phyloP scores from a whole-genome alignment of 2,329 filamentous ascomycete species.

The Fonsecaea multimorphosa region DNA sequence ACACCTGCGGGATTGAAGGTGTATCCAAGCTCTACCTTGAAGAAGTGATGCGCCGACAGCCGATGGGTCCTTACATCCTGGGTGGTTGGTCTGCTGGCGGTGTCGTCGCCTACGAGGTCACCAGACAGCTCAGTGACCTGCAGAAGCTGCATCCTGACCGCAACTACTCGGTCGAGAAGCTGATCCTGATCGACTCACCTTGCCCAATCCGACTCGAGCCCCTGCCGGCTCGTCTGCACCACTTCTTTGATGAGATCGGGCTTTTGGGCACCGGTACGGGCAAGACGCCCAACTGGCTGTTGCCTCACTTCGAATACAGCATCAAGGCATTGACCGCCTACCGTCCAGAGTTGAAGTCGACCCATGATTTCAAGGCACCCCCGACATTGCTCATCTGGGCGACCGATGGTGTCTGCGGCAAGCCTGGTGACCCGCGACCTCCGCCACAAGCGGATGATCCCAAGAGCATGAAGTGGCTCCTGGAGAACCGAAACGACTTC shows the following conservation, averaged over 20 bases:
- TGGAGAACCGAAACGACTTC: conserved; percentile 56
- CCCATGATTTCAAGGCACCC: conserved; percentile 46
- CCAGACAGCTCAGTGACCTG: conserved; percentile 40
- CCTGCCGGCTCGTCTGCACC: conserved; percentile 62
- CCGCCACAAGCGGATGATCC: conserved; percentile 52
- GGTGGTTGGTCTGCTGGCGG: conserved; percentile 49
- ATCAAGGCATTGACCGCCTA: conserved; percentile 57
- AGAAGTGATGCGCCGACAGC: conserved; percentile 44
- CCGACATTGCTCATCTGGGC: conserved; percentile 57
- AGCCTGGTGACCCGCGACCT: conserved; percentile 49
- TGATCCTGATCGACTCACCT: conserved; percentile 69
- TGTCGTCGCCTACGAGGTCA: conserved; percentile 47
- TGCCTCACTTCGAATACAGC: conserved; percentile 59
- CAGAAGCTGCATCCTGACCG: conserved; percentile 36
- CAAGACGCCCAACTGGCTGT: conserved; percentile 56
- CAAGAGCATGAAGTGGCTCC: conserved; percentile 57
- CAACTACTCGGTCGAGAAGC: conserved; percentile 56
- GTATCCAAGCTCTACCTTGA: conserved; percentile 42
- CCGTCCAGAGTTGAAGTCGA: conserved; percentile 40
- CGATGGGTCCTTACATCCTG: conserved; percentile 48
- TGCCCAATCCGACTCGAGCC: conserved; percentile 71
- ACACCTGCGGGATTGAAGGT: conserved; percentile 41
- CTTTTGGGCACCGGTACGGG: conserved; percentile 55
- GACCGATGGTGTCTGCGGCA: conserved; percentile 55
- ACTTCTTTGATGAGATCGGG: conserved; percentile 56